Base-by-base conservation (phyloP, 768 basidiomycete genomes). In the Rhodotorula kratochvilovae region DNA sequence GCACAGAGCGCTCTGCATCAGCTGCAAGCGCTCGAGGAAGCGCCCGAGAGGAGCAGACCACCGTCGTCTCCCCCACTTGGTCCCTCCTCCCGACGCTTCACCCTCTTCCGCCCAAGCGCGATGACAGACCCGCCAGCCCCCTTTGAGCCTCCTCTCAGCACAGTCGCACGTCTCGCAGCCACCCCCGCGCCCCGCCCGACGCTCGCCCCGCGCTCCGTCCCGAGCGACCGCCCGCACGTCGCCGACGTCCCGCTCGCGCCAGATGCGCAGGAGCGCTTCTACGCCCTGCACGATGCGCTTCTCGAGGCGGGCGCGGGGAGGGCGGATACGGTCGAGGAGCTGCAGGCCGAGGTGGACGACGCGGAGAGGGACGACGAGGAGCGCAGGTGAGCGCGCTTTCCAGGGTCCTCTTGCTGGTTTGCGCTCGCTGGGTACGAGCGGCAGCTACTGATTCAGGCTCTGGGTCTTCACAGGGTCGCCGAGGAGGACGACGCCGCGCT, bases 361-460 rank as follows among this genome's bases (percentile, higher is more conserved):
- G 10, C 35, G 3, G 33, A 56, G 7, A 7, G 17, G 17, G 55
- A 56, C 35, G 35, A 56, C 35, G 55, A 56, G 11, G 25, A 50
- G 19, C 25, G 35, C 19, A 7, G 31, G 21, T 21, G 33, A 10
- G n/a, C 23, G 19, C 10, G 31, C 16, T 3, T 19, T 7, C 15
- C 15, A 8, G 3, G 51, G n/a, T 17, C 6, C 51, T 15, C 19
- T 31, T 31, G 12, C 2, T 13, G 8, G 55, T n/a, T n/a, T n/a
- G n/a, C n/a, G 5, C 12, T 31, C 2, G 35, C 35, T 35, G 23
- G 2, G 1, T 0, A 17, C 1, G 19, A 5, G 1, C 5, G 19
- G 17, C 23, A 6, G 5, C 4, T 10, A 3, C 17, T 10, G 54
- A 55, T 33, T 3, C 31, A 19, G 3, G 31, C 3, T 10, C 31